A percentile compares a stretch with the other conserved stretches of the same genome.
Conservation (phyloP, 352 stramenopile genomes). For the Pythium insidiosum region DNA sequence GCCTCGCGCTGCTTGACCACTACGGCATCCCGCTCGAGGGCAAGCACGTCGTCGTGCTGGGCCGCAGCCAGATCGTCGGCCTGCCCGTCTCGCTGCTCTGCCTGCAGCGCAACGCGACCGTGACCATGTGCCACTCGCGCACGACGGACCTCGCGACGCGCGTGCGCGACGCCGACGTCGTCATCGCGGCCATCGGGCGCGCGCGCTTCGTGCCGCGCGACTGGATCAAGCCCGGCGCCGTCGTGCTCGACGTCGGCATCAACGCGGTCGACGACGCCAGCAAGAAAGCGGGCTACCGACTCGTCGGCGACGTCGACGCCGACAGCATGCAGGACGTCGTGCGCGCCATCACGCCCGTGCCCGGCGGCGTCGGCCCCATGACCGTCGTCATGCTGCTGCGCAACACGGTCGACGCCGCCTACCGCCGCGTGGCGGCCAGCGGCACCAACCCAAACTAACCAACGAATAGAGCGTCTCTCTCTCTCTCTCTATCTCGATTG, state of each 20-base stretch:
- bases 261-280: slow-evolving; percentile 90
- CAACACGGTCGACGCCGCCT: slow-evolving; percentile 65
- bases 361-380: slow-evolving; percentile 96
- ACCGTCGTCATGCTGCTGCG: slow-evolving; percentile 93
- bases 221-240: slow-evolving; percentile 96
- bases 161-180: slow-evolving; percentile 91
- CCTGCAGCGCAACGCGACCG: slow-evolving; percentile 93
- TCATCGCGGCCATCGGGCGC: slow-evolving; percentile 94
- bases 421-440: slow-evolving; percentile 13
- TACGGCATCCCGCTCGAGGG: slow-evolving; percentile 86
- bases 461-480: too few species aligned
- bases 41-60: slow-evolving; percentile 96
- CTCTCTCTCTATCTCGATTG: too few species aligned
- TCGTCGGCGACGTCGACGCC: slow-evolving; percentile 98
- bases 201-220: slow-evolving; percentile 89
- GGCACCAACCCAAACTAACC: not conserved
- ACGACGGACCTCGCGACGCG: slow-evolving; percentile 83
- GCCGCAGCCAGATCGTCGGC: slow-evolving; percentile 96
- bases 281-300: slow-evolving; percentile 82
- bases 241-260: slow-evolving; percentile 99
- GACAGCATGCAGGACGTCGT: slow-evolving; percentile 75
- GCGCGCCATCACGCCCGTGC: slow-evolving; percentile 95
- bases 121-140: slow-evolving; percentile 97
- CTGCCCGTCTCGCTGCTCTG: slow-evolving; percentile 94
- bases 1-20: slow-evolving; percentile 93